Percentiles rank a stretch among this genome's conserved stretches.
Conservation (phyloP, 2,329 filamentous ascomycete genomes). For the Bipolaris oryzae region DNA sequence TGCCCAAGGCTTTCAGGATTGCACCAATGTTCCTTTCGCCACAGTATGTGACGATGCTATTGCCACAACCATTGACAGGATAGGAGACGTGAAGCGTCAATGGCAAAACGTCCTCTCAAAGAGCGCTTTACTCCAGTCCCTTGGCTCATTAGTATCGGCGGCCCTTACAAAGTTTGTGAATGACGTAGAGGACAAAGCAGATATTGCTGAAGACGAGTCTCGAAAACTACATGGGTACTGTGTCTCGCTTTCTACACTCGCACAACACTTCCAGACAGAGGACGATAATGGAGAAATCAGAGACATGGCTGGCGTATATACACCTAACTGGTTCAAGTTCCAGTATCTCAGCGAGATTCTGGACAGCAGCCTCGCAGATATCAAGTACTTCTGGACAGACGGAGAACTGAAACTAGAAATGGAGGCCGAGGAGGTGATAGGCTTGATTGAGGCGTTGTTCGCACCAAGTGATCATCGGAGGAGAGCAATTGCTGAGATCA, state of each 20-base stretch:
- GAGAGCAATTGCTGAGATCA: conserved; percentile 63
- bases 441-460: conserved; percentile 68
- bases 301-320: conserved; percentile 66
- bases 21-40: conserved; percentile 64
- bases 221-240: conserved; percentile 64
- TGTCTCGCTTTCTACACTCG: conserved; percentile 61
- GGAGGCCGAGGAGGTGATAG: conserved; percentile 65
- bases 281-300: conserved; percentile 49
- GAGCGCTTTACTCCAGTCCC: conserved; percentile 65
- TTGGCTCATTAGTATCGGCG: conserved; percentile 64
- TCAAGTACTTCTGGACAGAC: conserved; percentile 69
- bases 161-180: conserved; percentile 65
- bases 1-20: conserved; percentile 66
- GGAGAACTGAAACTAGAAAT: conserved; percentile 69
- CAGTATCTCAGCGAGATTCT: conserved; percentile 68
- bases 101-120: conserved; percentile 65
- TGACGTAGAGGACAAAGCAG: conserved; percentile 66
- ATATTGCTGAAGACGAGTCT: conserved; percentile 68
- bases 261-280: conserved; percentile 62
- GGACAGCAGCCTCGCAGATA: conserved; percentile 67
- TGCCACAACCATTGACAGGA: conserved; percentile 62
- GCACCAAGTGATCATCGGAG: conserved; percentile 66
- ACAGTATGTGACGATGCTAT: conserved; percentile 66
- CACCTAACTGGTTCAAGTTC: conserved; percentile 68
- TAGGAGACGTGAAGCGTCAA: conserved; percentile 61